A percentile compares a stretch with the other conserved stretches of the same genome.
Evolutionary conservation across 2,329 filamentous ascomycete species (phyloP).

Genomic region (Colletotrichum magnum): DNA sequence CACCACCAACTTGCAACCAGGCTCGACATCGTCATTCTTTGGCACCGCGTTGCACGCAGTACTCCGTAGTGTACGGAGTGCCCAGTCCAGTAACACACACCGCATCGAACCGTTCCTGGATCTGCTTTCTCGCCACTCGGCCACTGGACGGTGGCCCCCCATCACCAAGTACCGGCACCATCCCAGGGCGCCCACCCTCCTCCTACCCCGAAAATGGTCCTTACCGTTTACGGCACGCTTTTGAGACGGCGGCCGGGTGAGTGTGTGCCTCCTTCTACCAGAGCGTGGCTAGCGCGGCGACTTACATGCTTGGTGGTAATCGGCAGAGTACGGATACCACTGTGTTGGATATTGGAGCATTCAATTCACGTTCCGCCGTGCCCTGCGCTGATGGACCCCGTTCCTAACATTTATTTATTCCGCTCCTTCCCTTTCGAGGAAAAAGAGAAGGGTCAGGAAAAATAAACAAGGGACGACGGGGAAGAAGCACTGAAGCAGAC

Average conservation of each 20-base stretch:
- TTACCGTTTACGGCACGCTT: slow-evolving; percentile 7
- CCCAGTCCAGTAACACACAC: not conserved
- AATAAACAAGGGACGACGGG: not conserved
- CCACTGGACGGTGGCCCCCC: slow-evolving; percentile 1
- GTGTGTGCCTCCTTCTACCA: slow-evolving; percentile 22
- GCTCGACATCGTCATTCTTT: not conserved
- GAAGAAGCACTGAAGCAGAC: slow-evolving; percentile 6
- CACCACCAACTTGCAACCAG: not conserved
- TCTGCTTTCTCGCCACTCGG: slow-evolving; percentile 25
- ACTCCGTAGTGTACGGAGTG: no score
- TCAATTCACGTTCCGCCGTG: slow-evolving; percentile 6
- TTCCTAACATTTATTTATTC: not conserved
- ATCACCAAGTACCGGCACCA: slow-evolving; percentile 28
- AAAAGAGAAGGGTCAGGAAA: not conserved
- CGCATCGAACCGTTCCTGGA: slow-evolving; percentile 31
- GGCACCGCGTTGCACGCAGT: not conserved
- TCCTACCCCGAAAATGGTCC: slow-evolving; percentile 11
- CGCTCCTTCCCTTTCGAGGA: not conserved
- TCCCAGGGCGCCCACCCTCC: slow-evolving; percentile 20
- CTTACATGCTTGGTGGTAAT: slow-evolving; percentile 29
- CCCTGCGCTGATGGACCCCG: not conserved
- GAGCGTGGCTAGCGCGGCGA: slow-evolving; percentile 20
- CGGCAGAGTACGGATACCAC: no score
- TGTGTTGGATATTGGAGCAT: no score
- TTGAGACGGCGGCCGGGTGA: slow-evolving; percentile 23